Conservation (phyloP, 371 early-diverging fungal species). For the Mucor circinelloides region DNA sequence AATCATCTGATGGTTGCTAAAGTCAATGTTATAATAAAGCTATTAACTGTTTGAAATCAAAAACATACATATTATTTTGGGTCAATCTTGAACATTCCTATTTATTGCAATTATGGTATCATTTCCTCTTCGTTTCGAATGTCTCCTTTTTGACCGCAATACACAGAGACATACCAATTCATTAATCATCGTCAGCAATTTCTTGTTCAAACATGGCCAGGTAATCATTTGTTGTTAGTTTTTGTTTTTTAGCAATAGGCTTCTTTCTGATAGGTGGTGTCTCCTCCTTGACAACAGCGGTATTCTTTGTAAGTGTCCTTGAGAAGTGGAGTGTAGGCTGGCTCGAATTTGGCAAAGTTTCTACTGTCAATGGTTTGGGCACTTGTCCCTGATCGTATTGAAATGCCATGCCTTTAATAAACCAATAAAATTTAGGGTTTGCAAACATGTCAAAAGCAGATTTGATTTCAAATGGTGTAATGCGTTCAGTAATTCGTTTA, state of each 20-base stretch:
- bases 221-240: neutral
- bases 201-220: slow-evolving; percentile 9
- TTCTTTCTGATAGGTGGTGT: neutral
- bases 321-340: neutral
- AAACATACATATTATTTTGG: too few species aligned
- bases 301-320: neutral
- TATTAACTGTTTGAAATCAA: too few species aligned
- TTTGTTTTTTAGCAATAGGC: neutral
- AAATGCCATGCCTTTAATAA: neutral
- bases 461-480: neutral
- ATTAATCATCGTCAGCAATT: neutral
- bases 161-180: neutral
- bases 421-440: neutral
- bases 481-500: neutral
- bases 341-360: neutral
- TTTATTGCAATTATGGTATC: too few species aligned
- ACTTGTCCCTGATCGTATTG: neutral
- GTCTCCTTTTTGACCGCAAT: neutral
- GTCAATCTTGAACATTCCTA: too few species aligned
- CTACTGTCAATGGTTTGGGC: neutral
- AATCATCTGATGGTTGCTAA: too few species aligned
- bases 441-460: neutral
- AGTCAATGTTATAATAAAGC: too few species aligned
- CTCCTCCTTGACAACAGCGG: neutral
- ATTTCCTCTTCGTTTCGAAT: too few species aligned